Conservation (phyloP, 192 early-diverging fungal genomes). For the Geosiphon pyriformis region DNA sequence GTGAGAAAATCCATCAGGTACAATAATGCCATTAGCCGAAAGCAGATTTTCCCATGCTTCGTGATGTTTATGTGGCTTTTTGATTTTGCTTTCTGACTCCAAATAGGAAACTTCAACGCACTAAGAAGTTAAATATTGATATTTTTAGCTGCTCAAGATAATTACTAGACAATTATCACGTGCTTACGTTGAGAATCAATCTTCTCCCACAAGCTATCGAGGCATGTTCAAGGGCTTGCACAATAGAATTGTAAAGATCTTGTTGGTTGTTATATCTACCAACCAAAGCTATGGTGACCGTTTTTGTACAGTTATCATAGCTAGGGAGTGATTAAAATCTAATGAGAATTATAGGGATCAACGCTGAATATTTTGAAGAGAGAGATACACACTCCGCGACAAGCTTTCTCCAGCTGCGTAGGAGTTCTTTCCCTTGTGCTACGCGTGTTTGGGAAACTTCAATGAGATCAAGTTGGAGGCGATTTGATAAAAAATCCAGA, state of each 20-base stretch:
- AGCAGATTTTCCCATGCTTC: constrained; percentile 92
- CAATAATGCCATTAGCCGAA: constrained; percentile 82
- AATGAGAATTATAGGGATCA: too few species aligned
- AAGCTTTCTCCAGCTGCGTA: constrained; percentile 72
- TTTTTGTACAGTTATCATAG: constrained; percentile 69
- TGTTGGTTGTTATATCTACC: constrained; percentile 95
- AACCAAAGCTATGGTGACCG: constrained; percentile 82
- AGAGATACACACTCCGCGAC: too few species aligned
- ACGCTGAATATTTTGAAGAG: too few species aligned
- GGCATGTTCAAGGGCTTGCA: constrained; percentile 95
- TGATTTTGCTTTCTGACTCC: constrained; percentile 59
- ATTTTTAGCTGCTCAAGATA: neutral
- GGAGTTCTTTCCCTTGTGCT: constrained; percentile 51
- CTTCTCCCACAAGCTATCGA: constrained; percentile 77
- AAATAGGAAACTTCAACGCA: constrained; percentile 95
- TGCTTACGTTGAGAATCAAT: constrained; percentile 51
- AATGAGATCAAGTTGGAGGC: constrained; percentile 58
- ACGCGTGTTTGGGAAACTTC: constrained; percentile 39
- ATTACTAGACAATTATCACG: neutral
- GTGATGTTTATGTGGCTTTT: constrained; percentile 85
- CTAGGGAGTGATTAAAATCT: constrained; percentile 32
- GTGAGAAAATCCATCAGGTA: constrained; percentile 93
- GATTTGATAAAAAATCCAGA: constrained; percentile 65
- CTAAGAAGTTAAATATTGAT: constrained; percentile 20
- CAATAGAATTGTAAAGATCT: constrained; percentile 92